Conservation (phyloP, 352 stramenopile species). For the Peronospora tabacina region DNA sequence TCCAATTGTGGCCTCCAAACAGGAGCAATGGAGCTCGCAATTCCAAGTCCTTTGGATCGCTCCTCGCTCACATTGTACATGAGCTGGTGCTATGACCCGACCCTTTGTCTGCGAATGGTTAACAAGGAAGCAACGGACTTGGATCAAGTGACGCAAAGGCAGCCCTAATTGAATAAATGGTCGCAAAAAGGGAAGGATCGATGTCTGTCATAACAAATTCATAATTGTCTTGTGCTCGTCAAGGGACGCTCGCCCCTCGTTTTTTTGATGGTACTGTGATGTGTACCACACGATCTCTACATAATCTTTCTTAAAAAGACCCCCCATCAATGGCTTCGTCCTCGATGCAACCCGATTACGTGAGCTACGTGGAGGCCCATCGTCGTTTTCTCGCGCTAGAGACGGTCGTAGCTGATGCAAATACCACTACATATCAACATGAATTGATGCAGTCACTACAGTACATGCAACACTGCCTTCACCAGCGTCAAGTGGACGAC, state of each 20-base stretch:
- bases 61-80: constrained; percentile 12
- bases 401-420: constrained; percentile 16
- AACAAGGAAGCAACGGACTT: background rate
- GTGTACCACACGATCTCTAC: too few relatives aligned
- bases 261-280: too few relatives aligned
- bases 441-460: constrained; percentile 13
- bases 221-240: too few relatives aligned
- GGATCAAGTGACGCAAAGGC: background rate
- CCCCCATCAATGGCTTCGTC: background rate
- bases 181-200: too few relatives aligned
- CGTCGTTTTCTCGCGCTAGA: constrained; percentile 23
- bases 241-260: too few relatives aligned
- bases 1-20: constrained; percentile 19
- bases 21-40: constrained; percentile 5
- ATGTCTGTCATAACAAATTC: too few relatives aligned
- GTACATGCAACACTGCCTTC: constrained; percentile 33
- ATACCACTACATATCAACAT: constrained; percentile 23
- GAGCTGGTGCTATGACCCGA: constrained; percentile 22
- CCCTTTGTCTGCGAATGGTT: constrained; percentile 8
- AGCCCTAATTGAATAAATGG: too few relatives aligned
- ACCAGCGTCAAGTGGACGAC: constrained; percentile 55
- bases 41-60: constrained; percentile 14
- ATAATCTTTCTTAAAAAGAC: too few relatives aligned
- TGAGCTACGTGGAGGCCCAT: constrained; percentile 31
- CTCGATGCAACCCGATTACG: constrained; percentile 12